Conservation (phyloP, 2,329 filamentous ascomycete species). For the Fusarium verrucosum region DNA sequence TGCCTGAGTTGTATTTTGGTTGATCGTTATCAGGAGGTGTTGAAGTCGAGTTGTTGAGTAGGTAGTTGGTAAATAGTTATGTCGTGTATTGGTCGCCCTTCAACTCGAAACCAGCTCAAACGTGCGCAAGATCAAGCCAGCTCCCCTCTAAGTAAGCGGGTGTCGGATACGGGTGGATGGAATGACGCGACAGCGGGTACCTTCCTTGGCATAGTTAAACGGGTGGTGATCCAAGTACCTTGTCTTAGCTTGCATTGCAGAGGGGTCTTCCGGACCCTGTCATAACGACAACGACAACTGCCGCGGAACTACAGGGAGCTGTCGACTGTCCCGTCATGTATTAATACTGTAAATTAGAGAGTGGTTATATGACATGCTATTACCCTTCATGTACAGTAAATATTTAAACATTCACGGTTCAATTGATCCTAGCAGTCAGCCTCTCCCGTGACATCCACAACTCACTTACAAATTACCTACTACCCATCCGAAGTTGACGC, state of each 20-base stretch:
- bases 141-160: slow-evolving; percentile 2
- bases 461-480: slow-evolving; percentile 19
- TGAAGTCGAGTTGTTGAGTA: neutral
- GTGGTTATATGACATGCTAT: neutral
- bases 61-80: neutral
- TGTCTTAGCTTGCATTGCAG: slow-evolving; percentile 10
- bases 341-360: neutral
- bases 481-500: slow-evolving; percentile 1
- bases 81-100: neutral
- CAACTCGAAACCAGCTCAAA: slow-evolving; percentile 56
- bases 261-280: slow-evolving; percentile 10
- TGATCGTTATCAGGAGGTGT: neutral
- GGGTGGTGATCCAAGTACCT: slow-evolving; percentile 1
- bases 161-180: slow-evolving; percentile 11
- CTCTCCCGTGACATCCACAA: slow-evolving; percentile 28
- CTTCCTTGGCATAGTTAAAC: neutral
- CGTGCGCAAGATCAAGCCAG: slow-evolving; percentile 47
- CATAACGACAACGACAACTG: neutral
- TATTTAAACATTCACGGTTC: neutral
- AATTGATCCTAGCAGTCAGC: neutral
- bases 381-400: neutral
- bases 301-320: slow-evolving; percentile 12
- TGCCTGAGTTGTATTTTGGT: neutral
- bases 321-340: neutral
- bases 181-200: slow-evolving; percentile 24